Evolutionary conservation across 129 eudicot species (phyloP), one percentile per base, ranked within the genome.

Genomic region (Flaveria trinervia): DNA sequence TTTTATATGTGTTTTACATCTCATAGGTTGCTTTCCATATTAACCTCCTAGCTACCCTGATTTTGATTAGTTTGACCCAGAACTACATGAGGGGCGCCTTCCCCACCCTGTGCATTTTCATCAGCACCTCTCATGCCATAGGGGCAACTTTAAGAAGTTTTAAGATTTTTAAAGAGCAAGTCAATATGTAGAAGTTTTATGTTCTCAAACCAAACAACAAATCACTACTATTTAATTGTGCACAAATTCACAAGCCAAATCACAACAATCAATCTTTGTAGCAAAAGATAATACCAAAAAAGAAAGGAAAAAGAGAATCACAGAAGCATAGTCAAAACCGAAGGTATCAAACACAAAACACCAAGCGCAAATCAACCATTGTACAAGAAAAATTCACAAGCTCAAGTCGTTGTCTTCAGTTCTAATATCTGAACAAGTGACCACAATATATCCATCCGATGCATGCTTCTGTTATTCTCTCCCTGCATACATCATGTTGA

Each of bases 371-470:
- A 51, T 73, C 73, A 51, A 64, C 8, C 79, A 64, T 65, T 56
- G 48, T 59, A 78, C 45, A 45, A 49, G 43, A 22, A 59, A 20
- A 9, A 0, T 57, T 73, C 67, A 59, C 49, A 59, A 28, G 23
- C 59, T 81, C 72, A 83, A 12, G 73, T 68, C 39, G 68, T 77
- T 26, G 65, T 70, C 81, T 87, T 79, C 11, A 85, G 78, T 83
- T 89, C 88, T 75, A 87, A 50, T 65, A 86, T 83, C 77, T 88
- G 92, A 89, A 92, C 84, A 39, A 92, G 86, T 13, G 93, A 83
- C 97, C 88, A 87, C 52, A 92, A 65, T 8, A 92, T 71, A 74
- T 92, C 96, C 93, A 92, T 81, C 74, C 96, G 83, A 77, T 87
- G 97, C 74, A 89, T 60, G 84, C 76, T 84, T 86, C 87, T 81